A percentile compares a stretch with the other conserved stretches of the same genome.
phyloP scores from a whole-genome alignment of 306 rosid species.

The Cicer pinnatifidum region DNA sequence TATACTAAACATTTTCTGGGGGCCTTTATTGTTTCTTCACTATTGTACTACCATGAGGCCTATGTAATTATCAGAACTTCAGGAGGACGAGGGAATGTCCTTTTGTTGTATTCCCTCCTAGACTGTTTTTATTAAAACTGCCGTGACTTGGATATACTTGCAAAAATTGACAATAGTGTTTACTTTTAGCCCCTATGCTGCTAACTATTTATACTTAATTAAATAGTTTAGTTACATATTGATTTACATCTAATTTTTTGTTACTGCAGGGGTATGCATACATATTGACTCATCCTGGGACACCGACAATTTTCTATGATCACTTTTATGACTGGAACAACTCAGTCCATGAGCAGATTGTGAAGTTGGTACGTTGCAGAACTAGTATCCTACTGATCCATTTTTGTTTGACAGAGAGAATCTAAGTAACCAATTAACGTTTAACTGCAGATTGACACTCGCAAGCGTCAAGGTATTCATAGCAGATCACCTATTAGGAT shows the following conservation, averaged over 20 bases:
- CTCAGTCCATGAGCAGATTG: conserved; percentile 71
- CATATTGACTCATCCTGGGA: conserved; percentile 90
- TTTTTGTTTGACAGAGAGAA: conserved; percentile 15
- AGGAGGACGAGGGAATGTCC: too few species aligned
- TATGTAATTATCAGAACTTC: too few species aligned
- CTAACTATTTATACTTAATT: background rate
- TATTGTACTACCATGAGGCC: too few species aligned
- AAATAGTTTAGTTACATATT: background rate
- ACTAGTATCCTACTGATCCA: background rate
- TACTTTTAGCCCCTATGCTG: background rate
- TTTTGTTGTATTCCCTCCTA: too few species aligned
- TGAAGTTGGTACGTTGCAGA: conserved; percentile 66
- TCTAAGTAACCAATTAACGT: conserved; percentile 15
- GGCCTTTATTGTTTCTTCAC: too few species aligned
- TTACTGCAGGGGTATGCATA: conserved; percentile 81
- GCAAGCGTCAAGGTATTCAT: conserved; percentile 76
- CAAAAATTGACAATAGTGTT: background rate
- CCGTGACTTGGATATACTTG: background rate
- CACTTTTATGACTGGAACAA: conserved; percentile 78
- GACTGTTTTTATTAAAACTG: too few species aligned
- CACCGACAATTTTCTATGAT: conserved; percentile 88
- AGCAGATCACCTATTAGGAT: conserved; percentile 78
- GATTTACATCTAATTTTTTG: conserved; percentile 12
- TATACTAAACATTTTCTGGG: too few species aligned
- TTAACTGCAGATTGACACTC: conserved; percentile 66